A percentile compares a stretch with the other conserved stretches of the same genome.
Evolutionary conservation across 768 basidiomycete genomes (phyloP).

Genomic region (Mrakia frigida): DNA sequence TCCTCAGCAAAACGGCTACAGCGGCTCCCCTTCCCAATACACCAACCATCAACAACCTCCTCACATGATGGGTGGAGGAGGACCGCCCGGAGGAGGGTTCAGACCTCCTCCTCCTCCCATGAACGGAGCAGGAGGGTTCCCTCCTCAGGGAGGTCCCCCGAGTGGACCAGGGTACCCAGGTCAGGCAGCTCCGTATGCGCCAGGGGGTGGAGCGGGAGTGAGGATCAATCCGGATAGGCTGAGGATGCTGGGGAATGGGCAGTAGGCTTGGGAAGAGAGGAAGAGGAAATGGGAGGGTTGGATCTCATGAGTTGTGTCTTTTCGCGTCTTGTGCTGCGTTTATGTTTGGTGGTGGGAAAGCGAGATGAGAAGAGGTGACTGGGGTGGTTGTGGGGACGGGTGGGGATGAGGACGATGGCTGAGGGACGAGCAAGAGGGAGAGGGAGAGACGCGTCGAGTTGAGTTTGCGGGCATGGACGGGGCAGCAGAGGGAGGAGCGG

Average conservation of each 20-base stretch:
- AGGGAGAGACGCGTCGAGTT: no score
- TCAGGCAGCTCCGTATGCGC: slow-evolving; percentile 1
- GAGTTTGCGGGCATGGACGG: no score
- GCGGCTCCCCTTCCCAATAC: neutral
- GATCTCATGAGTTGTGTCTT: no score
- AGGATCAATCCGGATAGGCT: slow-evolving; percentile 21
- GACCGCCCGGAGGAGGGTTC: slow-evolving; percentile 11
- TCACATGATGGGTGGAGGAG: slow-evolving; percentile 2
- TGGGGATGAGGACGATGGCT: no score
- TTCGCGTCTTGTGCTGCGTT: no score
- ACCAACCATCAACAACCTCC: neutral
- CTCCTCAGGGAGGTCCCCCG: neutral
- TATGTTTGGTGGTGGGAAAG: no score
- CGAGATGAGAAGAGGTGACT: no score
- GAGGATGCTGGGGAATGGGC: slow-evolving; percentile 19
- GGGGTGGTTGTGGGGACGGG: no score
- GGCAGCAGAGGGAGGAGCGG: no score
- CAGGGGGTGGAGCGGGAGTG: neutral
- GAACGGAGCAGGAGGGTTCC: neutral
- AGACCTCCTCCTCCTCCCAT: slow-evolving; percentile 3
- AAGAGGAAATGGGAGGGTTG: neutral
- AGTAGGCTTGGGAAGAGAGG: neutral
- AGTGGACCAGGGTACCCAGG: neutral
- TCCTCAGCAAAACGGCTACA: neutral
- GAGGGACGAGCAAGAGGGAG: no score